phyloP scores from a whole-genome alignment of 345 rosid genomes.

The Raphanus sativus region DNA sequence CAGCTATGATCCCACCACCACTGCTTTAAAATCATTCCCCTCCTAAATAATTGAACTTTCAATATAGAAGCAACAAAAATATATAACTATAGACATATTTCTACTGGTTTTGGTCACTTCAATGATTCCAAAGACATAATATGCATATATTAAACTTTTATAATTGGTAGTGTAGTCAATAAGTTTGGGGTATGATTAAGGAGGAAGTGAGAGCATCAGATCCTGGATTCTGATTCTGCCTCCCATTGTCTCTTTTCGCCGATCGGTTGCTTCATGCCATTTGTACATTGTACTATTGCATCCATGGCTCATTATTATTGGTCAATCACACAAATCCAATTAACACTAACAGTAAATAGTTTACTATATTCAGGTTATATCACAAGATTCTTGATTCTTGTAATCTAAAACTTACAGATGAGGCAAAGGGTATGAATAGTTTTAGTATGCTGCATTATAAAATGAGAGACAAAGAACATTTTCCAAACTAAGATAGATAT shows the following conservation, averaged over 20 bases:
- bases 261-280: constrained; percentile 12
- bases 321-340: constrained; percentile 8
- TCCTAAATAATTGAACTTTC: constrained; percentile 31
- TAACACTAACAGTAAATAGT: neutral
- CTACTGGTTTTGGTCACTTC: constrained; percentile 28
- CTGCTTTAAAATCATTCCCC: constrained; percentile 24
- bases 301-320: constrained; percentile 16
- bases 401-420: constrained; percentile 3
- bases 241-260: constrained; percentile 28
- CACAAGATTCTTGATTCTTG: neutral
- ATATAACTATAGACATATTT: constrained; percentile 5
- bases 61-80: neutral
- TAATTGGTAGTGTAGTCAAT: constrained; percentile 6
- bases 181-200: constrained; percentile 39
- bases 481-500: constrained; percentile 4
- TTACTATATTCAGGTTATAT: neutral
- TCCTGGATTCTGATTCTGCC: constrained; percentile 29
- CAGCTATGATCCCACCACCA: constrained; percentile 43
- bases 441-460: neutral
- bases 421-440: neutral
- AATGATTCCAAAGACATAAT: constrained; percentile 21
- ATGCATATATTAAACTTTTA: constrained; percentile 5
- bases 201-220: constrained; percentile 34
- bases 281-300: constrained; percentile 25
- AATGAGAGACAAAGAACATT: neutral